A percentile compares a stretch with the other conserved stretches of the same genome.
Conservation (phyloP, 1,139 yeast genomes). For the Arxiozyma telluris region DNA sequence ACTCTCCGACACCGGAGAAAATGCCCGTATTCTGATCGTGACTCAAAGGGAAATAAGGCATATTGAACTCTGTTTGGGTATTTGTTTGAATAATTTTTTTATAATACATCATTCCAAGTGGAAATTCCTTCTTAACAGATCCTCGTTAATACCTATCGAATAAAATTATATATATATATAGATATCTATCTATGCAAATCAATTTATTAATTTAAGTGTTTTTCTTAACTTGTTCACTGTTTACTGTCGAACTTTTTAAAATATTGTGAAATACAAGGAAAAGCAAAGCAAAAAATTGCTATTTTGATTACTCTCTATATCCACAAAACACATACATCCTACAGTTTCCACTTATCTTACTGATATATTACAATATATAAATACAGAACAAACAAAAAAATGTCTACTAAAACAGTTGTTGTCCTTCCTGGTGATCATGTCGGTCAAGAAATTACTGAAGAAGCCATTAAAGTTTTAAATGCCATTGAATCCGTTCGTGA, state of each 20-base stretch:
- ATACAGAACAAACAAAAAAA: conserved; percentile 3
- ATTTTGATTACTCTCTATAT: neutral
- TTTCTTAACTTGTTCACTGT: neutral
- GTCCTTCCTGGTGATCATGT: conserved; percentile 95
- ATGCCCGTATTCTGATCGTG: no score
- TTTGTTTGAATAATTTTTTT: neutral
- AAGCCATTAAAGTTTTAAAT: conserved; percentile 82
- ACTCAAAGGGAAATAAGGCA: no score
- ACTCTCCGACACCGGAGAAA: neutral
- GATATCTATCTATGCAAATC: no score
- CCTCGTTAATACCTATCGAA: neutral
- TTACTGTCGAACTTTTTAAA: no score
- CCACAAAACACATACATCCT: neutral
- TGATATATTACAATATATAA: neutral
- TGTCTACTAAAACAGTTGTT: conserved; percentile 55
- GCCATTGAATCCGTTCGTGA: conserved; percentile 61
- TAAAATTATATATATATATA: no score
- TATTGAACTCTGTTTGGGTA: neutral
- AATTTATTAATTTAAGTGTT: no score
- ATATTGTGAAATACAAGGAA: no score
- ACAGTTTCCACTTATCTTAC: neutral
- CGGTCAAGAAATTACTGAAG: conserved; percentile 81
- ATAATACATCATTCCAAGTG: no score
- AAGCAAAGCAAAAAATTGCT: no score
- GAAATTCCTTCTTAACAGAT: no score